These are phyloP conservation scores for Hortaea sp. DNA, from an alignment of 2,329 filamentous ascomycete genomes.

Conservation along the genomic window DNA sequence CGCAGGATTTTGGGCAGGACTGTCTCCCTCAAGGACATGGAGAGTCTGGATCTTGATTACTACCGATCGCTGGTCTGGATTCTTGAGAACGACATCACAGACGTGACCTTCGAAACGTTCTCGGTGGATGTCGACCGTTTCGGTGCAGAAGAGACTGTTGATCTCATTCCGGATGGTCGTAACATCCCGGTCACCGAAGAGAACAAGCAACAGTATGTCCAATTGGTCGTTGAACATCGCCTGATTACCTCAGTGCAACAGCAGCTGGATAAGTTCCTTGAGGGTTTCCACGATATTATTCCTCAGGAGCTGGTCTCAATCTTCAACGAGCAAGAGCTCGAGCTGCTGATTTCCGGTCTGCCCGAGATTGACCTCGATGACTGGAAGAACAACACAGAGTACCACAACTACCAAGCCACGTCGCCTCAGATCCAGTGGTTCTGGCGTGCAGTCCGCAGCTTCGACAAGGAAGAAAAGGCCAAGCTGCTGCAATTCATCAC, in stretches of 20 bases:
- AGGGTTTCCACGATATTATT: slow-evolving; percentile 96
- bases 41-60: slow-evolving; percentile 95
- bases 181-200: slow-evolving; percentile 93
- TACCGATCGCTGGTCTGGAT: slow-evolving; percentile 99
- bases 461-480: slow-evolving; percentile 96
- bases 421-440: slow-evolving; percentile 99
- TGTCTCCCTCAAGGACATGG: slow-evolving; percentile 98
- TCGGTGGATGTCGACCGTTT: slow-evolving; percentile 91
- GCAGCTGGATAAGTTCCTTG: slow-evolving; percentile 75
- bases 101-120: slow-evolving; percentile 94
- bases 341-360: slow-evolving; percentile 89
- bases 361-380: slow-evolving; percentile 97
- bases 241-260: slow-evolving; percentile 85
- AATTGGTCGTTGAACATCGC: slow-evolving; percentile 86
- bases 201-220: slow-evolving; percentile 97
- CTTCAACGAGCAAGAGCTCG: slow-evolving; percentile 96
- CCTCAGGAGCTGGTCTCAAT: slow-evolving; percentile 89
- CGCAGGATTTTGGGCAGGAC: slow-evolving; percentile 92
- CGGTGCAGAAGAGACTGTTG: slow-evolving; percentile 76
- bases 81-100: slow-evolving; percentile 95
- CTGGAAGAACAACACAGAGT: slow-evolving; percentile 98
- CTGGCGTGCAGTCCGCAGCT: slow-evolving; percentile 93
- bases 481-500: slow-evolving; percentile 98
- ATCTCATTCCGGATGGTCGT: slow-evolving; percentile 76
- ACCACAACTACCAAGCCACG: slow-evolving; percentile 91